phyloP scores from a whole-genome alignment of 2,329 filamentous ascomycete species.

The Esteya vermicola region DNA sequence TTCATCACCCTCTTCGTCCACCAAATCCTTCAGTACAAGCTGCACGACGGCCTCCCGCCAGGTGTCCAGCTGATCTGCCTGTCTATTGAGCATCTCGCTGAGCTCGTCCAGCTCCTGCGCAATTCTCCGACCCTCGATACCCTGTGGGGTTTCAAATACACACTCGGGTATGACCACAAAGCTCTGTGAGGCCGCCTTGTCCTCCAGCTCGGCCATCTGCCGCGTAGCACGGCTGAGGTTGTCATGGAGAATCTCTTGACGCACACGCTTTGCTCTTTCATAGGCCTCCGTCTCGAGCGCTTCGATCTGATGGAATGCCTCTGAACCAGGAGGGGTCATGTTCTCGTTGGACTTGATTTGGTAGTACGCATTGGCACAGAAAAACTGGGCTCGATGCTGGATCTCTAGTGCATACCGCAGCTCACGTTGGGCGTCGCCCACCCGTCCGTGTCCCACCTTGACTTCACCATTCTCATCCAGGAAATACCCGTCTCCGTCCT shows the following conservation, averaged over 20 bases:
- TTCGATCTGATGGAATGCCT: slow-evolving; percentile 52
- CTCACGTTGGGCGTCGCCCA: slow-evolving; percentile 47
- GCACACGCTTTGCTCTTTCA: slow-evolving; percentile 60
- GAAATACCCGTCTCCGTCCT: slow-evolving; percentile 3
- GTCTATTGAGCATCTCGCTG: slow-evolving; percentile 51
- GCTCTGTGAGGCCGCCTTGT: slow-evolving; percentile 33
- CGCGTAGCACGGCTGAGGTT: slow-evolving; percentile 40
- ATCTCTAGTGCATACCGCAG: slow-evolving; percentile 64
- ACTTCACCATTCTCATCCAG: slow-evolving; percentile 11
- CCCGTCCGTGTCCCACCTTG: slow-evolving; percentile 17
- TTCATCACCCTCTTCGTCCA: slow-evolving; percentile 63
- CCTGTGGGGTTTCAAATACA: slow-evolving; percentile 34
- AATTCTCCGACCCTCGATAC: slow-evolving; percentile 58
- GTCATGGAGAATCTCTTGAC: slow-evolving; percentile 62
- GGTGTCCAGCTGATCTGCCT: slow-evolving; percentile 55
- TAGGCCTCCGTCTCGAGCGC: slow-evolving; percentile 60
- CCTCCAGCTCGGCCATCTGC: slow-evolving; percentile 48
- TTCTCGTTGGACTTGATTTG: slow-evolving; percentile 63
- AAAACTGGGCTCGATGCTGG: slow-evolving; percentile 72
- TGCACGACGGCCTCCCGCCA: slow-evolving; percentile 64
- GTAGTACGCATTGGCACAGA: slow-evolving; percentile 68
- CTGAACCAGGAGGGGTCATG: slow-evolving; percentile 50
- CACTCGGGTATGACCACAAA: slow-evolving; percentile 53
- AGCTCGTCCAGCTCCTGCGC: slow-evolving; percentile 53
- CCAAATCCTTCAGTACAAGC: slow-evolving; percentile 57